Conservation (phyloP, 1,284 basidiomycete species). For the Sanghuangporus weigelae region DNA sequence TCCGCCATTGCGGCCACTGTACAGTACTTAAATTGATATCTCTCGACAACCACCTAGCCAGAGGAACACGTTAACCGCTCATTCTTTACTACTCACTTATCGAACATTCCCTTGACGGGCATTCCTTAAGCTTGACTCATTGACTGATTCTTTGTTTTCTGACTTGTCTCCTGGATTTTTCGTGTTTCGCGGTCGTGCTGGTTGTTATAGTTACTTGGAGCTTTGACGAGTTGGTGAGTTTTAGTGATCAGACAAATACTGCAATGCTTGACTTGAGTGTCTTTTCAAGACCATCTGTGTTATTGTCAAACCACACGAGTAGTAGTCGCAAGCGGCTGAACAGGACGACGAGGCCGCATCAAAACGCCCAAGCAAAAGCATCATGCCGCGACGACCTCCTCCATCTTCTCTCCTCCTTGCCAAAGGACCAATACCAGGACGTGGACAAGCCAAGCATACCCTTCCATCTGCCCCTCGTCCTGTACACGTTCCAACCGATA, state of each 20-base stretch:
- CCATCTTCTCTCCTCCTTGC: conserved; percentile 53
- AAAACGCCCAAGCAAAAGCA: background rate
- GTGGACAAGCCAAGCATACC: conserved; percentile 48
- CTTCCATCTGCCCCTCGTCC: conserved; percentile 53
- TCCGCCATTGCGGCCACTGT: background rate
- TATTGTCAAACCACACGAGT: too few relatives aligned
- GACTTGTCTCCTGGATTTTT: background rate
- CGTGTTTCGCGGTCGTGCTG: background rate
- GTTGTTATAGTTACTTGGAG: background rate
- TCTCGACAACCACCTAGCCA: conserved; percentile 2
- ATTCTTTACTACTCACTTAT: background rate
- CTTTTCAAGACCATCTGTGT: too few relatives aligned
- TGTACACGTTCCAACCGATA: conserved; percentile 35
- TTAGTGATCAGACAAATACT: background rate
- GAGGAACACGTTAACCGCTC: background rate
- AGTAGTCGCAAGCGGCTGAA: too few relatives aligned
- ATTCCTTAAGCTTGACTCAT: background rate
- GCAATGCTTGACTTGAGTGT: too few relatives aligned
- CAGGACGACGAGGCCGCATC: background rate
- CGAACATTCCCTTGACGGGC: conserved; percentile 9
- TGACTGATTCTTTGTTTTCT: background rate
- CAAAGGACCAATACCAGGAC: conserved; percentile 50
- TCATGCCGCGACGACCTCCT: conserved; percentile 56
- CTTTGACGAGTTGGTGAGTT: background rate
- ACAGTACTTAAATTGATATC: background rate